Conservation (phyloP, 2,329 filamentous ascomycete genomes). For the Fusarium verticillioides region DNA sequence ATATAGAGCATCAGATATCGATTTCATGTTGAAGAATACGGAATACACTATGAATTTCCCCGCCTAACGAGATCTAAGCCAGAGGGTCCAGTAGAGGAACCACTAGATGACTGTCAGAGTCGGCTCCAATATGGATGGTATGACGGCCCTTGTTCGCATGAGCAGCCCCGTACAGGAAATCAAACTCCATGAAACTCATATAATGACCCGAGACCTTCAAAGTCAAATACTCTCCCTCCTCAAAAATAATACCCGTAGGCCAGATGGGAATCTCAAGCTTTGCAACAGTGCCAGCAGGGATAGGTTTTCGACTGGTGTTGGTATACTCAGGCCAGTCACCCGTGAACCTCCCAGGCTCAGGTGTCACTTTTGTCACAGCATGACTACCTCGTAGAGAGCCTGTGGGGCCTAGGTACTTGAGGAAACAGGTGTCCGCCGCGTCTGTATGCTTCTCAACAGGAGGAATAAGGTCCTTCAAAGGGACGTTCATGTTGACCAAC, state of each 20-base stretch:
- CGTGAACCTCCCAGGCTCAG: background rate
- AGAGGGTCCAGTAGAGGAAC: background rate
- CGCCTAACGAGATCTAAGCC: fast-evolving
- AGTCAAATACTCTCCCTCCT: background rate
- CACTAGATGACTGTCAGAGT: background rate
- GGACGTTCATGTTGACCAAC: slow-evolving; percentile 2
- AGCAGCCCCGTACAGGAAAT: background rate
- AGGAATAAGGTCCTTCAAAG: background rate
- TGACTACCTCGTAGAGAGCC: background rate
- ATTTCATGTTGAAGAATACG: fast-evolving
- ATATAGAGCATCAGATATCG: fast-evolving
- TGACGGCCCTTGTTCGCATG: background rate
- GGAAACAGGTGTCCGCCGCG: background rate
- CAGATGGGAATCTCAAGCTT: background rate
- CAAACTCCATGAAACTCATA: slow-evolving; percentile 6
- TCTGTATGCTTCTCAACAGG: background rate
- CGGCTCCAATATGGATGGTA: background rate
- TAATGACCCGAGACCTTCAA: background rate
- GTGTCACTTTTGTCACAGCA: background rate
- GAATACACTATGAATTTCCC: fast-evolving
- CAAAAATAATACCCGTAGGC: background rate
- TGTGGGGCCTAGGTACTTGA: background rate
- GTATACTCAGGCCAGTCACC: slow-evolving; percentile 1
- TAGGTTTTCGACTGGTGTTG: background rate
- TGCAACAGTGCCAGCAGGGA: background rate